phyloP scores from a whole-genome alignment of 1,139 yeast species.

The Yamadazyma taylorii region DNA sequence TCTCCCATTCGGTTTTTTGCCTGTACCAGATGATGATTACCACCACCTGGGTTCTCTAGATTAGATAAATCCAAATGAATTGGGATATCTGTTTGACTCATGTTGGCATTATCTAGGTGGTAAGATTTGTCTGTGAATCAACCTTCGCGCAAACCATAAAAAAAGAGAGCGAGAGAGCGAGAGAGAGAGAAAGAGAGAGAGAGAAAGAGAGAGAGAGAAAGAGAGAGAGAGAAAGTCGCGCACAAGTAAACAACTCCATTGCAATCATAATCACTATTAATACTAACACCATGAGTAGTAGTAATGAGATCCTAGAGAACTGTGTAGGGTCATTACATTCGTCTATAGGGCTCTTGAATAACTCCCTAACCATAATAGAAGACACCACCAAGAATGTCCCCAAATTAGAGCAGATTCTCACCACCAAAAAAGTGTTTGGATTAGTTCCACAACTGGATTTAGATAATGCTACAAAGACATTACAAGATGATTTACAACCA shows the following conservation, averaged over 20 bases:
- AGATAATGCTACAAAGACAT: slow-evolving; percentile 34
- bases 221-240: too few relatives aligned
- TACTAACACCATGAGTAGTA: slow-evolving; percentile 12
- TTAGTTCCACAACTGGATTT: slow-evolving; percentile 43
- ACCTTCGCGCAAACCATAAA: too few relatives aligned
- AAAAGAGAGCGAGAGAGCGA: too few relatives aligned
- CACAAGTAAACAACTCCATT: neutral
- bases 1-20: neutral
- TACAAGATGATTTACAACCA: slow-evolving; percentile 33
- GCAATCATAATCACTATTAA: too few relatives aligned
- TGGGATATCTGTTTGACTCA: slow-evolving; percentile 21
- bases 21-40: neutral
- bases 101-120: slow-evolving; percentile 2
- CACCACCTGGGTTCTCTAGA: neutral
- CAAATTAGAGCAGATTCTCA: slow-evolving; percentile 32
- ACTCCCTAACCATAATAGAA: slow-evolving; percentile 30
- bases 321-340: slow-evolving; percentile 33
- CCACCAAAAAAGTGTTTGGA: slow-evolving; percentile 41
- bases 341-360: slow-evolving; percentile 31
- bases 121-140: neutral
- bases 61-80: slow-evolving; percentile 19
- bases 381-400: slow-evolving; percentile 35
- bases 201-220: too few relatives aligned
- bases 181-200: too few relatives aligned
- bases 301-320: slow-evolving; percentile 20